These are phyloP conservation scores for Diaporthe longicolla DNA, from an alignment of 2,329 filamentous ascomycete species.

Conservation along the genomic window DNA sequence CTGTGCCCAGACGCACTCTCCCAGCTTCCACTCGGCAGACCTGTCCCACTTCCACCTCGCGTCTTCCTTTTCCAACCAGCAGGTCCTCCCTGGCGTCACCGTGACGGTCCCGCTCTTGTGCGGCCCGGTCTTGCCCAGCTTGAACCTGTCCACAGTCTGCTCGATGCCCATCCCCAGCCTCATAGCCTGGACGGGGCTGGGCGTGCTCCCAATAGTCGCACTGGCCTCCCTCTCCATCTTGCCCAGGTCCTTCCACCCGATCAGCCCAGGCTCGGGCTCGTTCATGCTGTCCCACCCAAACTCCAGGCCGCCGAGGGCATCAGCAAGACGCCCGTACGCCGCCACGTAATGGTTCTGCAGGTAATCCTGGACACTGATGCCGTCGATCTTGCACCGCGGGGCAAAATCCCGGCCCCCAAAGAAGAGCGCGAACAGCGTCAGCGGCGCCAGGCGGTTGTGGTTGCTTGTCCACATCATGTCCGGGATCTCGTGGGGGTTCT, in stretches of 20 bases:
- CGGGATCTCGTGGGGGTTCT: conserved; percentile 46
- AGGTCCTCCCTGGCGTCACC: conserved; percentile 40
- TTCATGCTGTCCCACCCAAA: conserved; percentile 48
- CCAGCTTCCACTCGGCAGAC: conserved; percentile 43
- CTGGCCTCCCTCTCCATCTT: conserved; percentile 44
- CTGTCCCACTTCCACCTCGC: conserved; percentile 44
- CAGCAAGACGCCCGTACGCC: conserved; percentile 43
- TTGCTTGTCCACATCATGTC: conserved; percentile 49
- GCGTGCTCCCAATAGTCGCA: conserved; percentile 46
- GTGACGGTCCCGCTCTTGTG: conserved; percentile 44
- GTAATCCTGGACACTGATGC: conserved; percentile 48
- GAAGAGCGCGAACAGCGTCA: conserved; percentile 46
- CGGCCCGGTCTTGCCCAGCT: conserved; percentile 45
- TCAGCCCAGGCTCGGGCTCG: conserved; percentile 46
- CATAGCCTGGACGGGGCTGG: conserved; percentile 46
- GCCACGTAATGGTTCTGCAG: conserved; percentile 46
- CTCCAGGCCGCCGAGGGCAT: conserved; percentile 43
- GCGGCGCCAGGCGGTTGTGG: conserved; percentile 45
- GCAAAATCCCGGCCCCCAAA: conserved; percentile 46
- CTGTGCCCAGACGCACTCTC: conserved; percentile 47
- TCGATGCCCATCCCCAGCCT: conserved; percentile 43
- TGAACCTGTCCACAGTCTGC: conserved; percentile 44
- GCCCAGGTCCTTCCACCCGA: conserved; percentile 43
- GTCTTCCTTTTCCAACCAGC: conserved; percentile 46
- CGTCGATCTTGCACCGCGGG: conserved; percentile 45